Base-by-base conservation (phyloP, 495 filamentous ascomycete species). In the Ramalina peruviana region DNA sequence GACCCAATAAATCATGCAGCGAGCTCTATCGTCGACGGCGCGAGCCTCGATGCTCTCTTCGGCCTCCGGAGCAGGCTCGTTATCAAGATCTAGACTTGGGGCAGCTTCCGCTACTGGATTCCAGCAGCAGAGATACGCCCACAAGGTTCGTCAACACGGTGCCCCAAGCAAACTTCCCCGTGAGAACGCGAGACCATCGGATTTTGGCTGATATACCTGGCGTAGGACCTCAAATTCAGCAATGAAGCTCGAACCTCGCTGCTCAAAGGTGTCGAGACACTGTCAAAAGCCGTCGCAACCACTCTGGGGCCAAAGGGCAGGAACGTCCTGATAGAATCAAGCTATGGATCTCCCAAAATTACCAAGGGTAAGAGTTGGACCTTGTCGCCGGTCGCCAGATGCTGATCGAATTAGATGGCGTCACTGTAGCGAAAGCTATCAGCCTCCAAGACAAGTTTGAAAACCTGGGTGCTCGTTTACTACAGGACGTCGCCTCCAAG, bases 401-500 rank as follows among this genome's bases (percentile, higher is more conserved):
- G 52, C 71, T 76, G 57, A 72, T 6, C 42, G 42, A 17, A 20
- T 43, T 56, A 94, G 88, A 95, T 68, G 88, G 88, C 82, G 88
- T 95, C 36, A 94, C 85, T 56, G 88, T 95, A 60, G 88, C 88
- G 58, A 85, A 80, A 71, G 89, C 89, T 49, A 86, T 98, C 59
- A 80, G 79, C 54, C 79, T 98, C 43, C 81, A 98, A 77, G 92
- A 98, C 75, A 98, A 98, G 69, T 98, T 95, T 70, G 93, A 98
- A 73, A 97, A 98, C 74, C 85, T 98, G 58, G 92, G 92, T 68
- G 93, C 93, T 56, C 83, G 85, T 60, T 79, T 98, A 50, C 78
- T 98, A 57, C 89, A 96, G 74, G 92, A 97, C 66, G 92, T 98
- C 52, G 93, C 92, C 59, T 93, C 86, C 61, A 98, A 98, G 81